These are phyloP conservation scores for Tilletia setariae DNA, from an alignment of 1,284 basidiomycete species.

Conservation along the genomic window DNA sequence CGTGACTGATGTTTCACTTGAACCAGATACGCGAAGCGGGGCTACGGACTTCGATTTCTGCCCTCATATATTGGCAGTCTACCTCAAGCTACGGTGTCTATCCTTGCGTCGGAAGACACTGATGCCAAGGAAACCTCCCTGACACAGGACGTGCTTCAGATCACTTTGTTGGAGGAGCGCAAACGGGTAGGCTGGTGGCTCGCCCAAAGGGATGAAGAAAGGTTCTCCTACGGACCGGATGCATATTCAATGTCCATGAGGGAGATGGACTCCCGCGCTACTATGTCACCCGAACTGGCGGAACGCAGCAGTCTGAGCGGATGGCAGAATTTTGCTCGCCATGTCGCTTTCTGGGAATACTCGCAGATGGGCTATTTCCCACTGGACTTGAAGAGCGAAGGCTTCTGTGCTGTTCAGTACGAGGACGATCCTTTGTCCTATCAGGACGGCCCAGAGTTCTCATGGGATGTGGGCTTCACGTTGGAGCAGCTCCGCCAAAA, in stretches of 20 bases:
- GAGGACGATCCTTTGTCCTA: not conserved
- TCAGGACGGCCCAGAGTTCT: slow-evolving; percentile 1
- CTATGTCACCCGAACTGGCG: not conserved
- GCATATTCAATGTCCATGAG: too few species aligned
- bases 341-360: slow-evolving; percentile 5
- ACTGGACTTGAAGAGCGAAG: not conserved
- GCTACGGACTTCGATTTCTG: slow-evolving; percentile 28
- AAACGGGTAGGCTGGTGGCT: not conserved
- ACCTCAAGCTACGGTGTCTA: not conserved
- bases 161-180: not conserved
- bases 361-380: slow-evolving; percentile 2
- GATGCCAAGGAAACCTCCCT: not conserved
- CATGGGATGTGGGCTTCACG: not conserved
- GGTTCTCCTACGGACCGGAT: too few species aligned
- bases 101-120: not conserved
- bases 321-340: slow-evolving; percentile 10
- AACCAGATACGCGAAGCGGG: slow-evolving; percentile 22
- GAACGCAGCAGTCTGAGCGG: not conserved
- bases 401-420: not conserved
- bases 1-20: not conserved
- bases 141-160: not conserved
- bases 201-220: not conserved
- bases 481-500: not conserved
- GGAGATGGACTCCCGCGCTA: not conserved
- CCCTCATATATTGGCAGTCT: slow-evolving; percentile 20